Conservation (phyloP, 148 eudicot species). For the Selenicereus undatus region DNA sequence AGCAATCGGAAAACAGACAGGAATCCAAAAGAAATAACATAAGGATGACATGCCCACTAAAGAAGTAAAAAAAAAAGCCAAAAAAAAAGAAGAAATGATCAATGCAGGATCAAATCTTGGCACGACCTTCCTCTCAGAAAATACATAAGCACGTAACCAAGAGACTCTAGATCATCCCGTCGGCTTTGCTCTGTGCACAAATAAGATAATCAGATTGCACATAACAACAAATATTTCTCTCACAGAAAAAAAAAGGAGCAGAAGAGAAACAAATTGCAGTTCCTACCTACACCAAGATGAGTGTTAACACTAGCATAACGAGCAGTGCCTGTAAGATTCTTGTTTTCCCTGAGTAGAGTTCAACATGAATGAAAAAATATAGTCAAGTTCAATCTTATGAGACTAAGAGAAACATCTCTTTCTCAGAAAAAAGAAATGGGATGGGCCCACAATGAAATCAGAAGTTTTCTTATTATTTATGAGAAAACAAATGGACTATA, state of each 20-base stretch:
- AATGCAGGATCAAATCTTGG: not conserved
- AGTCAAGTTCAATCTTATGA: not conserved
- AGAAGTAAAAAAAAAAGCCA: not conserved
- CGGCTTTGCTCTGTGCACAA: slow-evolving; percentile 46
- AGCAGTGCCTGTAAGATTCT: slow-evolving; percentile 58
- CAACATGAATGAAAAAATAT: slow-evolving; percentile 1
- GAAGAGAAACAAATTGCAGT: slow-evolving; percentile 7
- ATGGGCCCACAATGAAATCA: not conserved
- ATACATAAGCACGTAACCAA: slow-evolving; percentile 53
- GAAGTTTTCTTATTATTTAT: not conserved
- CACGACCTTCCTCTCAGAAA: slow-evolving; percentile 48
- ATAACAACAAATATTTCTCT: not conserved
- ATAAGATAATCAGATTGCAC: slow-evolving; percentile 5
- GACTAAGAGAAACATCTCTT: not conserved
- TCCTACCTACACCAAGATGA: slow-evolving; percentile 57
- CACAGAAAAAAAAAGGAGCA: not conserved
- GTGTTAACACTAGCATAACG: slow-evolving; percentile 60
- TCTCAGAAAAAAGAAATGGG: not conserved
- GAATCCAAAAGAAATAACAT: not conserved
- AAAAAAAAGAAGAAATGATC: no score
- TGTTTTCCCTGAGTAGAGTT: slow-evolving; percentile 36
- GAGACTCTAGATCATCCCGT: slow-evolving; percentile 53
- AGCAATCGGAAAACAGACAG: slow-evolving; percentile 8
- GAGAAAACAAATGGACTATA: not conserved
- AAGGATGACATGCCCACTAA: slow-evolving; percentile 3